These are phyloP conservation scores for Leccinum variabile DNA, from an alignment of 1,284 basidiomycete genomes.

Conservation along the genomic window DNA sequence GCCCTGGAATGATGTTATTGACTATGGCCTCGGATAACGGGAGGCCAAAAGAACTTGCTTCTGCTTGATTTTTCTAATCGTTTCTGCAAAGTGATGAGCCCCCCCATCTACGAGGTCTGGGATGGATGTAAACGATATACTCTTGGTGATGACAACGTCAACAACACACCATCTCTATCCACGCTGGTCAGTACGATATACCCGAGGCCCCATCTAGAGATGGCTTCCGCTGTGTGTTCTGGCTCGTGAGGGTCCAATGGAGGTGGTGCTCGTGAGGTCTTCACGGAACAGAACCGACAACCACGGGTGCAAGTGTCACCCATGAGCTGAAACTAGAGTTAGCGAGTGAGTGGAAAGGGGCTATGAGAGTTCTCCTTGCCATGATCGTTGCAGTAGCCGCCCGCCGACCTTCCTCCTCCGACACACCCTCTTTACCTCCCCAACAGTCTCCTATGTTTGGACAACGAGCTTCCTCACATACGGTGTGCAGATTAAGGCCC, in stretches of 20 bases:
- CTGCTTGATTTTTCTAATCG: conserved; percentile 93
- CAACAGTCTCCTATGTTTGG: conserved; percentile 99
- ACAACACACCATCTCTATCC: conserved; percentile 82
- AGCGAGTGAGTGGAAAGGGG: conserved; percentile 8
- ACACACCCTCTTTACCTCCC: conserved; percentile 84
- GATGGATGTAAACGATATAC: conserved; percentile 7
- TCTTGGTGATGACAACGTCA: background rate
- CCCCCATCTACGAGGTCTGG: conserved; percentile 92
- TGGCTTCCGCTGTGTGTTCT: conserved; percentile 97
- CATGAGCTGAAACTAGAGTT: conserved; percentile 66
- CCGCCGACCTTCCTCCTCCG: conserved; percentile 72
- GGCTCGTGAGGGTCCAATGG: conserved; percentile 97
- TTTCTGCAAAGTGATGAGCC: conserved; percentile 91
- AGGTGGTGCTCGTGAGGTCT: conserved; percentile 87
- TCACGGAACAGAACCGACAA: conserved; percentile 97
- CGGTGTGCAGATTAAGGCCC: conserved; percentile 90
- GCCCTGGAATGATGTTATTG: conserved; percentile 52
- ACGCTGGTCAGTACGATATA: conserved; percentile 98
- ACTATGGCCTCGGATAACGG: conserved; percentile 2
- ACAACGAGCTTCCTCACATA: conserved; percentile 98
- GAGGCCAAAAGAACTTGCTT: conserved; percentile 53
- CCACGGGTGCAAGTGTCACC: conserved; percentile 99
- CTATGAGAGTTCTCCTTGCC: conserved; percentile 49
- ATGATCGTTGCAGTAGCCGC: conserved; percentile 99
- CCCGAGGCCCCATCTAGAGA: conserved; percentile 96